phyloP scores from a whole-genome alignment of 352 stramenopile genomes.

The Hyaloperonospora arabidopsidis region DNA sequence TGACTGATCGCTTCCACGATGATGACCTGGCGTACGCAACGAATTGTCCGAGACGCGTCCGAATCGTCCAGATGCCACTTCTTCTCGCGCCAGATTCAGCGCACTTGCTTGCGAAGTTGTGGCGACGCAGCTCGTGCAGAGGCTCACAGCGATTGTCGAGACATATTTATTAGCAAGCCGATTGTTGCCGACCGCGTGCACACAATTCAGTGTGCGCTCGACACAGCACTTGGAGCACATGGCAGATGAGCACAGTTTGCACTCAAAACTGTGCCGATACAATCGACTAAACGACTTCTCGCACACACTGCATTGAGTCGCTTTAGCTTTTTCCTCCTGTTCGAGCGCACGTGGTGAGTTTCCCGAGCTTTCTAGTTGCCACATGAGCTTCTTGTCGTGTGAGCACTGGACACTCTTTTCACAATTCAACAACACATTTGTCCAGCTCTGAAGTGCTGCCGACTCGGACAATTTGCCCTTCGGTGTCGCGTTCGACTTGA shows the following conservation, averaged over 20 bases:
- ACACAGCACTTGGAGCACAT: conserved; percentile 49
- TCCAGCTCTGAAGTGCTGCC: conserved; percentile 24
- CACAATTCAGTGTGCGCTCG: conserved; percentile 29
- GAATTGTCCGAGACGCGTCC: conserved; percentile 13
- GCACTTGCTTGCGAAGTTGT: conserved; percentile 26
- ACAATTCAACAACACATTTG: conserved; percentile 34
- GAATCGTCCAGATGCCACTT: conserved; percentile 30
- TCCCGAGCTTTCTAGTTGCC: conserved; percentile 26
- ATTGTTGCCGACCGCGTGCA: conserved; percentile 26
- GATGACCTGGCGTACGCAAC: conserved; percentile 5
- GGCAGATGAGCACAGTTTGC: conserved; percentile 35
- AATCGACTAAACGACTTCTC: conserved; percentile 33
- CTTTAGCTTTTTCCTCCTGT: conserved; percentile 15
- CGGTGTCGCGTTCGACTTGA: conserved; percentile 27
- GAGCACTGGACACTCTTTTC: conserved; percentile 38
- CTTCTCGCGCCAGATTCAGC: conserved; percentile 42
- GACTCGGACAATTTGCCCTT: conserved; percentile 29
- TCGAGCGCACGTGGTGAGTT: conserved; percentile 17
- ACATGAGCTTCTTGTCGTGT: conserved; percentile 50
- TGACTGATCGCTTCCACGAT: conserved; percentile 13
- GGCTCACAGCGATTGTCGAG: conserved; percentile 28
- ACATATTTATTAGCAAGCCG: conserved; percentile 30
- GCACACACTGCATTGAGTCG: conserved; percentile 37
- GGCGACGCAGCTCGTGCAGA: conserved; percentile 34
- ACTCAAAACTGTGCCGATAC: conserved; percentile 28